Conservation (phyloP, 495 filamentous ascomycete species). For the Mytilinidion resinicola region DNA sequence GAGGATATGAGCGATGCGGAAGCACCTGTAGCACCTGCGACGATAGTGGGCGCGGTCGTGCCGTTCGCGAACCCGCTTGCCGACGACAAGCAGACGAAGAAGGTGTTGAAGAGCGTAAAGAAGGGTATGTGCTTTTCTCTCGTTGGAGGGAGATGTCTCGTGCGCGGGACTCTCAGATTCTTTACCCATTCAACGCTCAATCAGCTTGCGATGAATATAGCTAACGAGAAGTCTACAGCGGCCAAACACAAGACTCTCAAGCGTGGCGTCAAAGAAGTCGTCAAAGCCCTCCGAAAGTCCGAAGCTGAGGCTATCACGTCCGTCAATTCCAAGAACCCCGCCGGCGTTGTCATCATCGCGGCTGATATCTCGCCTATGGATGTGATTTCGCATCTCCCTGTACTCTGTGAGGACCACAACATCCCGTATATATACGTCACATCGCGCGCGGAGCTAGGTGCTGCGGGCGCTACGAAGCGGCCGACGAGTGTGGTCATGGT, state of each 20-base stretch:
- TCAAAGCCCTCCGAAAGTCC: slow-evolving; percentile 92
- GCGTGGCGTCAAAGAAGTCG: slow-evolving; percentile 96
- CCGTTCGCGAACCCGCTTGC: slow-evolving; percentile 91
- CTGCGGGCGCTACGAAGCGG: slow-evolving; percentile 84
- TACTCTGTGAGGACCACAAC: slow-evolving; percentile 94
- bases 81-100: slow-evolving; percentile 86
- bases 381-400: slow-evolving; percentile 93
- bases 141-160: no score
- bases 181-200: not conserved
- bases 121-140: slow-evolving; percentile 61
- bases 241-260: slow-evolving; percentile 89
- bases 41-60: slow-evolving; percentile 59
- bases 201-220: not conserved
- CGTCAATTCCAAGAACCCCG: slow-evolving; percentile 48
- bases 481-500: slow-evolving; percentile 95
- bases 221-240: slow-evolving; percentile 45
- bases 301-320: slow-evolving; percentile 43
- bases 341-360: slow-evolving; percentile 81
- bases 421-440: slow-evolving; percentile 90
- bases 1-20: slow-evolving; percentile 24
- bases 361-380: slow-evolving; percentile 97
- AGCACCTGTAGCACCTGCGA: slow-evolving; percentile 32
- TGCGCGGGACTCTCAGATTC: not conserved
- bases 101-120: slow-evolving; percentile 86
- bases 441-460: slow-evolving; percentile 82